Evolutionary conservation across 1,284 basidiomycete genomes (phyloP), one percentile per base, ranked within the genome.

Genomic region (Tetrapyrgos nigripes): DNA sequence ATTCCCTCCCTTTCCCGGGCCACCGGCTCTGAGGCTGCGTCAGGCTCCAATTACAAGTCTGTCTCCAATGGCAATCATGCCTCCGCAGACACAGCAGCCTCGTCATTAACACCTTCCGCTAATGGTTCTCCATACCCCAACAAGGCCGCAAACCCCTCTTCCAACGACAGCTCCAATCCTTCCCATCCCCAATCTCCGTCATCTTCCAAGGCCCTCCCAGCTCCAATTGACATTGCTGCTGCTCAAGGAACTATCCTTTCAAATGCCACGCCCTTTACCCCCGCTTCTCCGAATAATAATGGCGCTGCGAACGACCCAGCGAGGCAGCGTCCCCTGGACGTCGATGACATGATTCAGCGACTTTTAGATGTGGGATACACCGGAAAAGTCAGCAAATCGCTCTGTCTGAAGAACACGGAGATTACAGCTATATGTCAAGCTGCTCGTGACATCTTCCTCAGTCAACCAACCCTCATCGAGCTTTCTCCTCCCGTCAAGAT

Each of bases 401-500:
- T 98, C 58, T 96, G 94, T 71, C 83, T 99, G 65, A 99, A 99
- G 83, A 98, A 98, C 73, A 87, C 91, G 29, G 97, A 99, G 79
- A 98, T 99, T 70, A 91, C 91, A 17, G 90, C 93, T 43, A 93
- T 99, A 61, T 99, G 97, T 76, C 88, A 93, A 64, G 94, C 97
- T n/a, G 97, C 96, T 23, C 88, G 97, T 57, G 97, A 99, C 66
- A 93, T 99, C 53, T 97, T 99, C 74, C 88, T 99, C 64, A 90
- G 86, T 68, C 97, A 99, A 75, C 97, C 97, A 9, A 98, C 97
- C 1, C 87, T 99, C 61, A 93, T 99, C 72, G 97, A 99, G 77
- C 86, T 99, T 51, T 95, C 93, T 23, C 97, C 97, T 8, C 97
- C 97, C 10, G 97, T 99, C 68, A 99, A 99, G 84, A 98, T 99